phyloP scores from a whole-genome alignment of 306 rosid genomes.

The Corylus americana region DNA sequence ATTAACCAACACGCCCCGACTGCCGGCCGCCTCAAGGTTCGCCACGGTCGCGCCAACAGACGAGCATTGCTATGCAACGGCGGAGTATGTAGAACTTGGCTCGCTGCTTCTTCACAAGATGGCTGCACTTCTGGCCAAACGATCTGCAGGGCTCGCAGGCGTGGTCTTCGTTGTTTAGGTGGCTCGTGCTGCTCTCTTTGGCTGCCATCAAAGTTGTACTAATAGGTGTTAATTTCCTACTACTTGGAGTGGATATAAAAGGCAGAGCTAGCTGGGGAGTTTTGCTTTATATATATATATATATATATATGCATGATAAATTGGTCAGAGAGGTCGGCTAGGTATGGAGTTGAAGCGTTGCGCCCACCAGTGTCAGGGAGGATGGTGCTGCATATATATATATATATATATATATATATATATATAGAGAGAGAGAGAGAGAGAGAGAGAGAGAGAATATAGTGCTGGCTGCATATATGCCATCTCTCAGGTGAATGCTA shows the following conservation, averaged over 20 bases:
- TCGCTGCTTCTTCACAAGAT: conserved; percentile 75
- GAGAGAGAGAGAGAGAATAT: too few relatives aligned
- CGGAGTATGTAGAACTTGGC: conserved; percentile 87
- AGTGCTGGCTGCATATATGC: too few relatives aligned
- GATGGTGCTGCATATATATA: conserved; percentile 16
- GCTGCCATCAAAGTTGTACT: conserved; percentile 43
- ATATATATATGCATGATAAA: not conserved
- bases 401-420: too few relatives aligned
- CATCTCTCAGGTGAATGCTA: too few relatives aligned
- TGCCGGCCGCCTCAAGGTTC: conserved; percentile 29
- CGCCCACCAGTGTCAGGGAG: conserved; percentile 44
- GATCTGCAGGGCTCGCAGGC: conserved; percentile 58
- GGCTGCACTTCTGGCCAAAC: conserved; percentile 68
- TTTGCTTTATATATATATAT: not conserved
- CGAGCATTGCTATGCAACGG: conserved; percentile 80
- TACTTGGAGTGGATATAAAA: not conserved
- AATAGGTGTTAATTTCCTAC: not conserved
- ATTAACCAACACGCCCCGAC: too few relatives aligned
- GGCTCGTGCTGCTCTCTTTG: conserved; percentile 40
- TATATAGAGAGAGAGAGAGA: too few relatives aligned
- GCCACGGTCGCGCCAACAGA: conserved; percentile 72
- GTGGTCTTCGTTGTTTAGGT: conserved; percentile 19
- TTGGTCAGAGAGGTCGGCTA: conserved; percentile 30
- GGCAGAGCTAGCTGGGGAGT: not conserved
- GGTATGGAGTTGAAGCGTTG: conserved; percentile 43